Evolutionary conservation across 768 basidiomycete genomes (phyloP).

Genomic region (Lactarius indigo): DNA sequence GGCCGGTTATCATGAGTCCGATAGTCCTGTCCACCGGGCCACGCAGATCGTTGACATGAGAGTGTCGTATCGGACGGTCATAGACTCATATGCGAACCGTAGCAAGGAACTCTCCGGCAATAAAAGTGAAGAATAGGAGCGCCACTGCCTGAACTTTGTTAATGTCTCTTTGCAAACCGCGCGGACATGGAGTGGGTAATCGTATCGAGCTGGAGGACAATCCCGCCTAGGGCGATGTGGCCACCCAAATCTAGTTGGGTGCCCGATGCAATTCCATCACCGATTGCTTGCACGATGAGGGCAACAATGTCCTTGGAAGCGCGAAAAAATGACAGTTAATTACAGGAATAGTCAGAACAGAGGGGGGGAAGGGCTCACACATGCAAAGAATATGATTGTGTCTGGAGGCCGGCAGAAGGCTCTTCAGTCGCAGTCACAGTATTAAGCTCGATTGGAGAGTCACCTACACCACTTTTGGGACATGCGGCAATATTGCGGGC

Average conservation of each 20-base stretch:
- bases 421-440: not conserved
- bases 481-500: conserved; percentile 28
- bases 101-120: conserved; percentile 12
- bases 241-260: conserved; percentile 13
- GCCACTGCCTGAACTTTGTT: not conserved
- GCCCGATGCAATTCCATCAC: conserved; percentile 29
- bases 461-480: conserved; percentile 14
- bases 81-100: conserved; percentile 3
- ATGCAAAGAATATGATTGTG: conserved; percentile 5
- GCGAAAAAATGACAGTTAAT: not conserved
- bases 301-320: conserved; percentile 20
- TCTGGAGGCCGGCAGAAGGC: not conserved
- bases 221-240: conserved; percentile 22
- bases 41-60: not conserved
- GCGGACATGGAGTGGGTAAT: not conserved
- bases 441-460: conserved; percentile 9
- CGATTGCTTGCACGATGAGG: conserved; percentile 31
- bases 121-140: not conserved
- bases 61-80: not conserved
- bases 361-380: not conserved
- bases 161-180: not conserved
- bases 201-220: conserved; percentile 20
- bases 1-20: not conserved
- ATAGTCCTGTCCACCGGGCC: not conserved
- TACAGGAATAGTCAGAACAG: not conserved